Evolutionary conservation across 768 basidiomycete species (phyloP), one percentile per base, ranked within the genome.

Genomic region (Boletus reticulatus): DNA sequence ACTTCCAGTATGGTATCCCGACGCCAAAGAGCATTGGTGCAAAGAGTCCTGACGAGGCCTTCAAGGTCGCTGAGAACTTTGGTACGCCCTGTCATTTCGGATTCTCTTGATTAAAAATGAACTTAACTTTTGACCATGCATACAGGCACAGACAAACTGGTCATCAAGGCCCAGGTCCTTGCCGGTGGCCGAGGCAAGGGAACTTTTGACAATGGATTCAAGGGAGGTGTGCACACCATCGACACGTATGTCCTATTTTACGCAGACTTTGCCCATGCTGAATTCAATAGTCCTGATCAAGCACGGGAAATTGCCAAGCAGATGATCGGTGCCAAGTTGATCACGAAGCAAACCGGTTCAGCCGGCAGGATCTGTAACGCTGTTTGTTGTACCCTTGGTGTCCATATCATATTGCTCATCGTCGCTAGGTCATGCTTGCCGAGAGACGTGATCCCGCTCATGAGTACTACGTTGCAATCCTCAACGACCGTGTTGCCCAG

Each of bases 171-270:
- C 38, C 97, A 99, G 73, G 97, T 99, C 8, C 88, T 99, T 52
- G 97, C 97, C 61, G 97, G 97, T 66, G 97, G 97, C 60, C 87
- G 97, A 68, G 97, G 97, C 65, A 98, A 98, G 82, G 97, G 97
- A 38, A 88, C 88, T 65, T 99, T 99, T 66, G 86, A 94, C 76
- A 93, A 84, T 70, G 97, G 97, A 17, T 85, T 98, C 72, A 89
- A 98, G 73, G 97, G 97, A 54, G 97, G 97, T 75, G 97, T 99
- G 6, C 96, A 98, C 71, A 84, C 91, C 81, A 83, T 98, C 51
- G 82, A 92, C 69, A 89, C 82, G 96, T 95, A 68, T 51, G 61
- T 50, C 38, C 34, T 44, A 48, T 52, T 41, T 29, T 42, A n/a
- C 43, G 27, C 17, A 52, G 47, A 27, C 51, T 34, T 47, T 20